Evolutionary conservation across 176 grass and related monocot species (phyloP), one percentile per base, ranked within the genome.

Genomic region (Tillandsia fasciculata): DNA sequence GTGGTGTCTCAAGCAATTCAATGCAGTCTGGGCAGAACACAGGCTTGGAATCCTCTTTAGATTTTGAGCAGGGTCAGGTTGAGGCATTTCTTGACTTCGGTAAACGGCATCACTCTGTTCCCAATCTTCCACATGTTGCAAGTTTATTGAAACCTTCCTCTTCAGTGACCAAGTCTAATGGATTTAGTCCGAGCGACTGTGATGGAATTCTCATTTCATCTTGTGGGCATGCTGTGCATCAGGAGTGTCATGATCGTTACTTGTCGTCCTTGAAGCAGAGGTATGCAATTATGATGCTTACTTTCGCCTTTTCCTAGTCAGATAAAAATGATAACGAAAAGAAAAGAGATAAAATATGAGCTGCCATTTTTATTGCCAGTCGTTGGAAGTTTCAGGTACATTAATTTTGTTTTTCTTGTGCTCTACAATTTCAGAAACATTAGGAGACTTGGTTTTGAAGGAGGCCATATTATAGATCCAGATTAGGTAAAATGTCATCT

Each of bases 201-300:
- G 87, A 99, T 80, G 95, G 95, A 71, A 83, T 99, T 61, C 90
- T 91, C 71, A 90, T 99, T 69, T 94, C 90, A 50, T 90, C 95
- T 58, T 99, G 95, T 66, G 95, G 95, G 24, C 95, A 99, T 82
- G 90, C 87, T 70, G 95, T 99, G 53, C 95, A 99, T 83, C 95
- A 94, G 56, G 95, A 99, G 74, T 99, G 95, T 33, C 82, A 94
- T 73, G 95, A 94, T 63, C 73, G 95, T 67, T 99, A 99, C 81
- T 73, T 94, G 10, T 90, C 88, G 29, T 99, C 95, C 70, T 85
- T 99, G 67, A 94, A 99, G 83, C 90, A 99, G 88, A 85, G 95
- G 95, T 99, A 84, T 58, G 68, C 29, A 33, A 33, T 50, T 57
- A 58, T 73, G 48, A 10, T 13, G 18, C 11, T 77, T 51, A 53